Conservation (phyloP, 1,284 basidiomycete species). For the Naganishia sp. region DNA sequence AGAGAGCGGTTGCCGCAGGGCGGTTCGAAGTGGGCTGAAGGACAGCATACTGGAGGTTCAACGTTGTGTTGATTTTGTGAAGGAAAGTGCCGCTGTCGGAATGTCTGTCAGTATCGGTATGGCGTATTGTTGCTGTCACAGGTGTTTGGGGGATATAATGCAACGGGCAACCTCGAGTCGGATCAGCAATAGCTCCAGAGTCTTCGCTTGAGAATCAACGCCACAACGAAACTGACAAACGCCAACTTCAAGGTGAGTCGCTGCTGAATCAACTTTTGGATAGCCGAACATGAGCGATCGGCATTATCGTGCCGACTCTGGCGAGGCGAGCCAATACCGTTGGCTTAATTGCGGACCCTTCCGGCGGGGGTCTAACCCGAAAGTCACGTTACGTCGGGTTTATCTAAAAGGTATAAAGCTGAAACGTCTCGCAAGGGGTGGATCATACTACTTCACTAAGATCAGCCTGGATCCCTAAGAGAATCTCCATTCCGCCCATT, state of each 20-base stretch:
- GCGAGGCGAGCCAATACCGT: slow-evolving; percentile 5
- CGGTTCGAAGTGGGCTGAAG: slow-evolving; percentile 4
- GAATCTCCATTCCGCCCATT: too few relatives aligned
- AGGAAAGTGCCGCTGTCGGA: background rate
- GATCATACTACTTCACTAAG: too few relatives aligned
- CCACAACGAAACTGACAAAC: background rate
- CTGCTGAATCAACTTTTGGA: slow-evolving; percentile 18
- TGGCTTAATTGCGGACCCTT: slow-evolving; percentile 1
- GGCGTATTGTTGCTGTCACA: too few relatives aligned
- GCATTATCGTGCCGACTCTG: slow-evolving; percentile 13
- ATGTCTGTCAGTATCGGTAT: too few relatives aligned
- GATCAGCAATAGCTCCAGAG: background rate
- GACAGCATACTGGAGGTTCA: background rate
- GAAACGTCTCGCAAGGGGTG: too few relatives aligned
- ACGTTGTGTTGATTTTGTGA: slow-evolving; percentile 4
- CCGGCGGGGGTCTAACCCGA: slow-evolving; percentile 1
- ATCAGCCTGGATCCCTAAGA: too few relatives aligned
- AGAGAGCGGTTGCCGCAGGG: slow-evolving; percentile 13
- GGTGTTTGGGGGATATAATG: background rate
- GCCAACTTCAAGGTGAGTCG: background rate
- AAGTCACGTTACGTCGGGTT: background rate
- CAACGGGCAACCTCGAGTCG: background rate
- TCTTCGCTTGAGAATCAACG: background rate
- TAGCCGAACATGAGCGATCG: background rate
- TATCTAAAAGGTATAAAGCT: too few relatives aligned